phyloP scores from a whole-genome alignment of 2,329 filamentous ascomycete species.

The Coniochaeta sp. region DNA sequence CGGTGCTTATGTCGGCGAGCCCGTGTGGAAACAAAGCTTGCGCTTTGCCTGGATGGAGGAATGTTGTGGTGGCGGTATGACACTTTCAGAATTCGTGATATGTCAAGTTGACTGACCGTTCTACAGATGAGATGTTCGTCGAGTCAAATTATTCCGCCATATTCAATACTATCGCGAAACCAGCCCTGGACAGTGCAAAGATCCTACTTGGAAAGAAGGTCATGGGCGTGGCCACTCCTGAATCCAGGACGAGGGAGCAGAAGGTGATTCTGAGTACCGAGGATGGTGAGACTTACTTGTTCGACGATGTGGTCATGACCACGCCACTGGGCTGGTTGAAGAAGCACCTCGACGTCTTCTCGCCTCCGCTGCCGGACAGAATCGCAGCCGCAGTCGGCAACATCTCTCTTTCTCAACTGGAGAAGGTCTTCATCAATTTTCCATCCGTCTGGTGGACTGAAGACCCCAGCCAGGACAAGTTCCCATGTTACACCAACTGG shows the following conservation, averaged over 20 bases:
- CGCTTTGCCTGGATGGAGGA: constrained; percentile 61
- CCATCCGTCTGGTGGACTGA: constrained; percentile 16
- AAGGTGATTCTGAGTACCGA: constrained; percentile 35
- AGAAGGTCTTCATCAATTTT: constrained; percentile 19
- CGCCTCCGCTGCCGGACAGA: constrained; percentile 30
- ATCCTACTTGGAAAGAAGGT: constrained; percentile 39
- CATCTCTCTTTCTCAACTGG: constrained; percentile 16
- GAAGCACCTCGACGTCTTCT: constrained; percentile 33
- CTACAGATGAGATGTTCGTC: constrained; percentile 52
- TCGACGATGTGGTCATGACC: constrained; percentile 44
- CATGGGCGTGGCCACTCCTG: constrained; percentile 23
- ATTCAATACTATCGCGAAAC: constrained; percentile 40
- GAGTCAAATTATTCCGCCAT: constrained; percentile 53
- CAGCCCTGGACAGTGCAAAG: constrained; percentile 36
- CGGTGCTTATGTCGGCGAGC: constrained; percentile 56
- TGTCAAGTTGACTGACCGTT: background rate
- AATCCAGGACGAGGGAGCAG: constrained; percentile 4
- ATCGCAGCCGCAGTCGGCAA: constrained; percentile 35
- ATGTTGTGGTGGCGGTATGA: constrained; percentile 51
- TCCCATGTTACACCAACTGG: background rate
- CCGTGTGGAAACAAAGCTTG: constrained; percentile 50
- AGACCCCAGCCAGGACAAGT: background rate
- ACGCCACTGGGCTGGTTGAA: constrained; percentile 47
- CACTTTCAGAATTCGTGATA: background rate
- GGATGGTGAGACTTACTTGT: constrained; percentile 24